Evolutionary conservation across 768 basidiomycete species (phyloP).

Genomic region (Panellus pusillus): DNA sequence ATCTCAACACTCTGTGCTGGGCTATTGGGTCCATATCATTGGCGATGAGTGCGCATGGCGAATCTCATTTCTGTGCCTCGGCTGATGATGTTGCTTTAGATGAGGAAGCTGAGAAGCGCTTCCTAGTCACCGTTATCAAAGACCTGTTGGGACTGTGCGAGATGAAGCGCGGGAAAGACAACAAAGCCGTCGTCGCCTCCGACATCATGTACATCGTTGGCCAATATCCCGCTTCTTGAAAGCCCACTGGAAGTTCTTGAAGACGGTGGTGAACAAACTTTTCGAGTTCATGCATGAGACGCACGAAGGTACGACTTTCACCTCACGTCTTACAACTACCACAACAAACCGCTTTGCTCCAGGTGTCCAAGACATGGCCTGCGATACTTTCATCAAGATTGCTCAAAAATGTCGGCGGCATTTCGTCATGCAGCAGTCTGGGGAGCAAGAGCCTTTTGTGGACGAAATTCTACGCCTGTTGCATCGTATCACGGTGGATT

Average conservation of each 20-base stretch:
- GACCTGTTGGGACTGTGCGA: constrained; percentile 96
- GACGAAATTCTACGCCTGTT: constrained; percentile 93
- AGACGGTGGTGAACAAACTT: constrained; percentile 98
- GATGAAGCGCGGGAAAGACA: constrained; percentile 98
- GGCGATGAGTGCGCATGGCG: constrained; percentile 83
- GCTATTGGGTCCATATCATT: constrained; percentile 99
- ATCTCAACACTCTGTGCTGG: constrained; percentile 98
- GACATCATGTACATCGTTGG: constrained; percentile 99
- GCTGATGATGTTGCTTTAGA: constrained; percentile 46
- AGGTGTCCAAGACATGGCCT: constrained; percentile 99
- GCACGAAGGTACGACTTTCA: constrained; percentile 75
- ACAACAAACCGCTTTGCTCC: constrained; percentile 10
- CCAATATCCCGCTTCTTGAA: constrained; percentile 98
- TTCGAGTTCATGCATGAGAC: constrained; percentile 99
- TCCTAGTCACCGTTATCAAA: constrained; percentile 98
- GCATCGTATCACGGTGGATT: constrained; percentile 91
- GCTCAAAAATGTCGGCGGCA: constrained; percentile 98
- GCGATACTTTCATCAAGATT: constrained; percentile 99
- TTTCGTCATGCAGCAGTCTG: constrained; percentile 98
- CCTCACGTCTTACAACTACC: constrained; percentile 1
- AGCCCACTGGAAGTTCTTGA: constrained; percentile 99
- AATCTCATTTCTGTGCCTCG: background rate
- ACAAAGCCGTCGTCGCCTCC: constrained; percentile 97
- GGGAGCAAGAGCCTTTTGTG: constrained; percentile 95
- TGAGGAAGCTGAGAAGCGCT: constrained; percentile 98